Evolutionary conservation across 192 early-diverging fungal species (phyloP).

Genomic region (Linnemannia exigua): DNA sequence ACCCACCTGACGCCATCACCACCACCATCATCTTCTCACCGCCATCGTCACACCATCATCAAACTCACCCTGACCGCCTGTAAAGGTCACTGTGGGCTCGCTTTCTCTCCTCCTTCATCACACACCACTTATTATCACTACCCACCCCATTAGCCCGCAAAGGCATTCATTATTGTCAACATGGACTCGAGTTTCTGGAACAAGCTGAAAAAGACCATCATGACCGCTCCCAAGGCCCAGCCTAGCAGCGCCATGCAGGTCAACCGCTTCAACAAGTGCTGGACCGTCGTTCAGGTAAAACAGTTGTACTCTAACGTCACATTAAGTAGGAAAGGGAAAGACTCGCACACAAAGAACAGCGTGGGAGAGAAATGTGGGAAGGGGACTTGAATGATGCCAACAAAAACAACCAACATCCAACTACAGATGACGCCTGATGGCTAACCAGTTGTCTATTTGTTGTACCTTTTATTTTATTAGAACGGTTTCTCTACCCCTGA

Average conservation of each 20-base stretch:
- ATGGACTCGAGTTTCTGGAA: slow-evolving; percentile 56
- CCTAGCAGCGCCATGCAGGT: slow-evolving; percentile 73
- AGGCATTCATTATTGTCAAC: not conserved
- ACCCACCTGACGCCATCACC: not conserved
- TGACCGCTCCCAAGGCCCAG: slow-evolving; percentile 71
- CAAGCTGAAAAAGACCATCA: slow-evolving; percentile 64
- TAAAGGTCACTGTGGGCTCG: not conserved
- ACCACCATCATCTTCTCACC: not conserved
- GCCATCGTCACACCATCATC: not conserved
- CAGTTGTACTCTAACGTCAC: not conserved
- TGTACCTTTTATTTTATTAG: slow-evolving; percentile 8
- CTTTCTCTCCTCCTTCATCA: not conserved
- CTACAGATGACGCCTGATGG: not conserved
- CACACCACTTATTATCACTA: too few species aligned
- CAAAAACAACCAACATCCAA: not conserved
- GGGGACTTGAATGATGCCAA: not conserved
- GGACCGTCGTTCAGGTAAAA: slow-evolving; percentile 73
- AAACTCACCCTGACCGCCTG: not conserved
- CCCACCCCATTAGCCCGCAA: not conserved
- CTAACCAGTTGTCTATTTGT: not conserved
- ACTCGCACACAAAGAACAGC: not conserved
- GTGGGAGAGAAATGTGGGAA: not conserved
- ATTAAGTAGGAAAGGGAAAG: not conserved
- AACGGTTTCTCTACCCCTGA: slow-evolving; percentile 46
- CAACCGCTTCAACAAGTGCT: slow-evolving; percentile 79